Conservation (phyloP, 192 early-diverging fungal species). For the Entomortierella parvispora region DNA sequence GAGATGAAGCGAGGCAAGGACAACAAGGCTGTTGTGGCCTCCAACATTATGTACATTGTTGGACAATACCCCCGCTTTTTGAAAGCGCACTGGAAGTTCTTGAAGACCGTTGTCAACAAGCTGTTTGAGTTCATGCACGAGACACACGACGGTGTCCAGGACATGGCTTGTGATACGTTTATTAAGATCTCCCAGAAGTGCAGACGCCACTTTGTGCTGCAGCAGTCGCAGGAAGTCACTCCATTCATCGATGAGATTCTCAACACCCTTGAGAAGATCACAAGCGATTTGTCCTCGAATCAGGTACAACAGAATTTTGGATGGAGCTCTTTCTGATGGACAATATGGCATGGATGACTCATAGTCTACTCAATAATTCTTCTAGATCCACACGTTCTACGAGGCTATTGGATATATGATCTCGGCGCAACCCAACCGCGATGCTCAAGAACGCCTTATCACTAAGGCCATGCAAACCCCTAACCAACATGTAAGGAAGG, state of each 20-base stretch:
- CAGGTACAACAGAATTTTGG: constrained; percentile 62
- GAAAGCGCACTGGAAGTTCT: constrained; percentile 99
- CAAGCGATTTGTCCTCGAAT: constrained; percentile 88
- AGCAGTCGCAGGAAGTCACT: constrained; percentile 87
- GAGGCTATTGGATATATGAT: constrained; percentile 99
- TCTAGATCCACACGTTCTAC: constrained; percentile 97
- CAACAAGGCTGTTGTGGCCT: constrained; percentile 99
- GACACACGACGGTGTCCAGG: constrained; percentile 95
- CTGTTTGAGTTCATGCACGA: constrained; percentile 99
- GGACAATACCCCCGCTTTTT: constrained; percentile 99
- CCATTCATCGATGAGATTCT: constrained; percentile 99
- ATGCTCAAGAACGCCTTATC: constrained; percentile 85
- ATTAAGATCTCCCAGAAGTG: constrained; percentile 99
- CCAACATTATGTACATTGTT: constrained; percentile 99
- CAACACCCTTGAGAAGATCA: constrained; percentile 79
- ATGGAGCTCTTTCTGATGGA: neutral
- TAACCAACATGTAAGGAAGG: constrained; percentile 74
- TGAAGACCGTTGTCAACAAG: constrained; percentile 99
- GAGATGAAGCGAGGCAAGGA: constrained; percentile 99
- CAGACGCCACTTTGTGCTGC: constrained; percentile 93
- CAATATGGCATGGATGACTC: neutral
- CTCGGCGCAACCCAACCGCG: constrained; percentile 86
- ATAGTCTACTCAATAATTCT: no score
- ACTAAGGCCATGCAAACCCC: constrained; percentile 88
- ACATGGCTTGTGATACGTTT: constrained; percentile 99